Evolutionary conservation across 2,329 filamentous ascomycete genomes (phyloP), one percentile per base, ranked within the genome.

Genomic region (Coniochaeta hoffmannii): DNA sequence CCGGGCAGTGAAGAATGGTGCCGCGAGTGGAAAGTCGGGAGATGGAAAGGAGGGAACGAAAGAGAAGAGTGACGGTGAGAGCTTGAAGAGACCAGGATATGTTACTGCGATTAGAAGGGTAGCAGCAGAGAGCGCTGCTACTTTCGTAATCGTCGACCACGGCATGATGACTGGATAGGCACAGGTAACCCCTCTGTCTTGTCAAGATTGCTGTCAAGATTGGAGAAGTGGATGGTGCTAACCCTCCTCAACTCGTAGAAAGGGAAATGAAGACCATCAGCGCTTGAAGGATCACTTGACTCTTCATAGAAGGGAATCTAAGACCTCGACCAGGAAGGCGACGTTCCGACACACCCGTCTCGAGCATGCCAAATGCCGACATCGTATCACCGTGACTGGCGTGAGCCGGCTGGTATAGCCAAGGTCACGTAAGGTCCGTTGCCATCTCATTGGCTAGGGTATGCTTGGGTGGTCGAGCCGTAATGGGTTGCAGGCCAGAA

Each of bases 41-140:
- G 64, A 15, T 0, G 60, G 59, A 3, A 64, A 57, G 34, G 61
- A 56, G 28, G 61, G 53, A 15, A 66, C 53, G n/a, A 66, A 57
- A 31, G 61, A 60, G 1, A 59, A 52, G 17, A 68, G 57, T 1
- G 15, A 35, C 6, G 58, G 56, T 2, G 59, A 22, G 14, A 63
- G 31, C 6, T 51, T 50, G 11, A 56, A 53, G 14, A 66, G 54
- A 22, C 60, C 60, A 5, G 64, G 63, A 22, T 60, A 32, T 32
- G 53, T 19, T 10, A 66, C 30, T 6, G 60, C 62, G 35, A 65
- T 52, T 15, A 66, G 58, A 1, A 59, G 55, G 0, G 59, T 59
- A n/a, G 57, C 58, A 8, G 58, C 59, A 28, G 59, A 62, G 41
- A 64, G 22, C 34, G 58, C 53, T 11, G 57, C 59, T 0, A 57